Evolutionary conservation across 129 eudicot species (phyloP), one percentile per base, ranked within the genome.

Genomic region (Scalesia atractyloides): DNA sequence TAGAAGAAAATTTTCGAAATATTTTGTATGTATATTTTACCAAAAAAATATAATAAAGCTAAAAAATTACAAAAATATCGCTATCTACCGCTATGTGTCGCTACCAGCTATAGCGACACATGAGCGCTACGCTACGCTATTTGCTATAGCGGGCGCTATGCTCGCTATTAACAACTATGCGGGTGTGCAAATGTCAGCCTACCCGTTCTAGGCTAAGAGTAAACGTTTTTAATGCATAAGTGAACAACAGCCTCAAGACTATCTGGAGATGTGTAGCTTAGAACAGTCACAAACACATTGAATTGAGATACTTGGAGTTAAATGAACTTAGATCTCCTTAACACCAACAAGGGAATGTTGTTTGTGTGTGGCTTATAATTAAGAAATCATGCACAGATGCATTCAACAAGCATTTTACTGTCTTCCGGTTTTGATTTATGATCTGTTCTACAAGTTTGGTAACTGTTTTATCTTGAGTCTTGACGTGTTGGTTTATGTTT

Each of bases 401-500:
- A 30, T 20, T 30, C 66, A 60, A 60, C 66, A 60, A 30, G 44
- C 66, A 60, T 30, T 41, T 60, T 14, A 60, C 20, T 14, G 20
- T 30, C 50, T 63, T 63, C 26, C 6, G 26, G 14, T 37, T 16
- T 62, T 63, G n/a, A 63, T 63, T 37, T 16, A 34, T 63, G n/a
- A 63, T 63, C 50, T 36, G 68, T 17, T 63, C 22, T 39, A 4
- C 30, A 63, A 50, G 48, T 63, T 63, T 63, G 68, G 49, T 63
- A 63, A 30, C 5, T 30, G 9, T 58, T 60, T 60, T 30, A 60
- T 44, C 44, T 12, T 0, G 18, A 2, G 34, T 30, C 19, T 7
- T 41, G 46, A 7, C 1, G 10, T 39, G 44, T 8, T 41, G 9
- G 9, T 41, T 41, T 9, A 20, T 39, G 64, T 18, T 34, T 54